phyloP scores from a whole-genome alignment of 176 grass and related monocot species.

The Oryza brachyantha region DNA sequence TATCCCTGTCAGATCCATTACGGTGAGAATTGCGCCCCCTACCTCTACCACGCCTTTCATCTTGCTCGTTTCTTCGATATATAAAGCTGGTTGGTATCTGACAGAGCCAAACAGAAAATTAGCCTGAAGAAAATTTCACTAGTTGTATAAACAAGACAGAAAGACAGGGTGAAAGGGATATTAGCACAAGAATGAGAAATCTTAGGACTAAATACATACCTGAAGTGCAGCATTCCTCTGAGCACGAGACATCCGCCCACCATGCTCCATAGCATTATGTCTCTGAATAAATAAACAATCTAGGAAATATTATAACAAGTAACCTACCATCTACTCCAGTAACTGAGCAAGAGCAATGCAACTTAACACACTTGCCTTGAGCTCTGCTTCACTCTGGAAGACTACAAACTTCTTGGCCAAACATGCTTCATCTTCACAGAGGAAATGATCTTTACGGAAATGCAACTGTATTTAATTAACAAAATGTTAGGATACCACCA shows the following conservation, averaged over 20 bases:
- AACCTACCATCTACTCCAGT: background rate
- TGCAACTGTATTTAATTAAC: conserved; percentile 54
- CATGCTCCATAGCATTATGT: conserved; percentile 93
- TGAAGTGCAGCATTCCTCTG: conserved; percentile 92
- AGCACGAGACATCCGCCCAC: conserved; percentile 76
- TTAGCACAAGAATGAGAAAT: conserved; percentile 4
- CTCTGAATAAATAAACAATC: conserved; percentile 54
- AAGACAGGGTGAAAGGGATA: background rate
- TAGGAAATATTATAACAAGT: background rate
- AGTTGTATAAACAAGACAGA: background rate
- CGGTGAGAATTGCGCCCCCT: conserved; percentile 52
- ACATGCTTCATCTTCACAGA: conserved; percentile 81
- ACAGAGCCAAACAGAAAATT: conserved; percentile 41
- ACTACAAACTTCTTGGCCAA: conserved; percentile 87
- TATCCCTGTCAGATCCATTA: conserved; percentile 37
- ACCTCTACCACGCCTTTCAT: conserved; percentile 73
- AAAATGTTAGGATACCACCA: background rate
- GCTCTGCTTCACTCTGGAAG: conserved; percentile 72
- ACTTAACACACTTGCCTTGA: conserved; percentile 60
- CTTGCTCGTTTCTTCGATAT: conserved; percentile 78
- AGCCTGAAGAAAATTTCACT: background rate
- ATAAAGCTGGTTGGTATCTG: conserved; percentile 98
- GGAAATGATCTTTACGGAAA: conserved; percentile 92
- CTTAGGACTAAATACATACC: conserved; percentile 36
- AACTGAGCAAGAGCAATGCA: background rate